Evolutionary conservation across 306 rosid genomes (phyloP), one percentile per base, ranked within the genome.

Genomic region (Malus asiatica): DNA sequence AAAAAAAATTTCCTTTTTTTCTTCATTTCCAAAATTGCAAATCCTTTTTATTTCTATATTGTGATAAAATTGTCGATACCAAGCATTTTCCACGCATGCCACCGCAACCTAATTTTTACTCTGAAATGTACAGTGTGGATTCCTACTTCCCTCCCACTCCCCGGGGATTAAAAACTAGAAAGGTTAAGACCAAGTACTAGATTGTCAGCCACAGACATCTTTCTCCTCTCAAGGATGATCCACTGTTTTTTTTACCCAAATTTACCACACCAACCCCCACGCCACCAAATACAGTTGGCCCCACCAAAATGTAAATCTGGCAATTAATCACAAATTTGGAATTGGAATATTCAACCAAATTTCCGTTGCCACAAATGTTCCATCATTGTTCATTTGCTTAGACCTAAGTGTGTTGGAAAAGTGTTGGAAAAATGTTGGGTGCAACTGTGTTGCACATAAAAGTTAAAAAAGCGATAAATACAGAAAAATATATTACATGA

Each of bases 161-260:
- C 35, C 15, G 15, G 35, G 19, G 35, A 15, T 27, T 48, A 48
- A 48, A 48, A 48, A 48, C 23, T 20, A 20, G 8, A 11, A 63
- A 7, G 40, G 42, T 40, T 1, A 3, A 13, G 66, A 30, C 68
- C 40, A 16, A 63, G 68, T 63, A 40, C 22, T 29, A 30, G n/a
- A 30, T 11, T 8, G 40, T 57, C 74, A 19, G 74, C 80, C 77
- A 76, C 79, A 20, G 3, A 16, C 30, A 63, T 6, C 33, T 27
- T 14, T 61, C 20, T 61, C 38, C 35, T 25, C 71, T 5, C 33
- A 11, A 62, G 69, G 73, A 70, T 45, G 75, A 81, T 46, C 78
- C 35, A 1, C 4, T 6, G 8, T 6, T 38, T 38, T 38, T 38
- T 52, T 51, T 38, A 2, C 76, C 76, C 70, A 52, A 78, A 45